Evolutionary conservation across 2,329 filamentous ascomycete genomes (phyloP).

Genomic region (Hansfordia pulvinata): DNA sequence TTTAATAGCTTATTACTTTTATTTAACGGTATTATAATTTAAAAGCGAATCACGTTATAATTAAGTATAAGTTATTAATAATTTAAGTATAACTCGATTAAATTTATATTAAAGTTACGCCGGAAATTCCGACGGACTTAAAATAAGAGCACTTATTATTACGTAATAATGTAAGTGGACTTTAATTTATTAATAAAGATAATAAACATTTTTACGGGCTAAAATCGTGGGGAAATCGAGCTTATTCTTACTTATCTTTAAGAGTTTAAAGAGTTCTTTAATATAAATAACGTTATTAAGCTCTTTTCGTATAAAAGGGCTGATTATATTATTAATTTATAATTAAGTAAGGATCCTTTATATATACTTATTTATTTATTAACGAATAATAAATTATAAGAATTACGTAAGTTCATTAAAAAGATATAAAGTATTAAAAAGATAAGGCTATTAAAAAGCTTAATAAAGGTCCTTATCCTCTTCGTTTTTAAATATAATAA

Average conservation of each 20-base stretch:
- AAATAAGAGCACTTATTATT: too few relatives aligned
- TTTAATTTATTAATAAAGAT: too few relatives aligned
- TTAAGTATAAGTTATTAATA: too few relatives aligned
- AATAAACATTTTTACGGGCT: too few relatives aligned
- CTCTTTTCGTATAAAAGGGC: not conserved
- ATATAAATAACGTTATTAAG: not conserved
- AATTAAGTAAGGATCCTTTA: not conserved
- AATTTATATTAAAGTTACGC: too few relatives aligned
- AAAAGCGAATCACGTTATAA: too few relatives aligned
- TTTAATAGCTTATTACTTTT: too few relatives aligned
- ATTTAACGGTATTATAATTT: too few relatives aligned
- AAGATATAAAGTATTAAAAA: not conserved
- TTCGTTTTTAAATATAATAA: conserved; percentile 18
- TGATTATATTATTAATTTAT: not conserved
- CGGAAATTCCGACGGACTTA: too few relatives aligned
- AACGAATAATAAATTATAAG: not conserved
- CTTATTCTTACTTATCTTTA: not conserved
- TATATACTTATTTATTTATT: not conserved
- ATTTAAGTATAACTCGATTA: too few relatives aligned
- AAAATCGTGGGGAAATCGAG: too few relatives aligned
- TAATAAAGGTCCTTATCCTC: conserved; percentile 10
- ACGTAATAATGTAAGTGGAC: too few relatives aligned
- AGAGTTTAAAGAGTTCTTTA: not conserved
- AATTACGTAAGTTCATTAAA: not conserved
- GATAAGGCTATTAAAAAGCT: not conserved